Conservation (phyloP, 2,329 filamentous ascomycete species). For the Sporothrix pseudoabietina region DNA sequence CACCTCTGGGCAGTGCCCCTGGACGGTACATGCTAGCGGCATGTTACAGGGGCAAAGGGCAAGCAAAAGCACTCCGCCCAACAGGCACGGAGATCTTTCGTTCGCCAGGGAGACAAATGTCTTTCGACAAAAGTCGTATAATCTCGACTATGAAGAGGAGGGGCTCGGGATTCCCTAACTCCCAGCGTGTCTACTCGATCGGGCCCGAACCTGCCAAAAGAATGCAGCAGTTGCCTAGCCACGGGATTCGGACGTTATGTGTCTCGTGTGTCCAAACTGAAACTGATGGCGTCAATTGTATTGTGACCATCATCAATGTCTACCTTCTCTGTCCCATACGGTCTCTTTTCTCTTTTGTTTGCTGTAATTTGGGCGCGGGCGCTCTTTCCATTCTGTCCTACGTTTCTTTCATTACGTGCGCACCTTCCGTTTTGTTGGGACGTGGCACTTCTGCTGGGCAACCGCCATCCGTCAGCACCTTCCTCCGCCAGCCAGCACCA, state of each 20-base stretch:
- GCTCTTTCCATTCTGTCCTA: neutral
- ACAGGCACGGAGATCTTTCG: neutral
- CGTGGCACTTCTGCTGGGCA: neutral
- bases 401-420: slow-evolving; percentile 2
- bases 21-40: neutral
- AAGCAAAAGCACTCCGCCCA: neutral
- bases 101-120: neutral
- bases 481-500: neutral
- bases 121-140: neutral
- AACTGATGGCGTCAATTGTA: neutral
- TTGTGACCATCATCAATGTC: neutral
- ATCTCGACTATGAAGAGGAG: neutral
- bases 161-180: neutral
- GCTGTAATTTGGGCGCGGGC: neutral
- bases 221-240: neutral
- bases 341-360: neutral
- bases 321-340: neutral
- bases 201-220: neutral
- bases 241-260: neutral
- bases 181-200: neutral
- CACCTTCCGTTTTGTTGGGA: slow-evolving; percentile 13
- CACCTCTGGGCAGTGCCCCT: neutral
- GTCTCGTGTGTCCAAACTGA: neutral
- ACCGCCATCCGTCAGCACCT: slow-evolving; percentile 11
- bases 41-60: slow-evolving; percentile 10